These are phyloP conservation scores for Allomyces macrogynus DNA, from an alignment of 192 early-diverging fungal species.

Conservation along the genomic window DNA sequence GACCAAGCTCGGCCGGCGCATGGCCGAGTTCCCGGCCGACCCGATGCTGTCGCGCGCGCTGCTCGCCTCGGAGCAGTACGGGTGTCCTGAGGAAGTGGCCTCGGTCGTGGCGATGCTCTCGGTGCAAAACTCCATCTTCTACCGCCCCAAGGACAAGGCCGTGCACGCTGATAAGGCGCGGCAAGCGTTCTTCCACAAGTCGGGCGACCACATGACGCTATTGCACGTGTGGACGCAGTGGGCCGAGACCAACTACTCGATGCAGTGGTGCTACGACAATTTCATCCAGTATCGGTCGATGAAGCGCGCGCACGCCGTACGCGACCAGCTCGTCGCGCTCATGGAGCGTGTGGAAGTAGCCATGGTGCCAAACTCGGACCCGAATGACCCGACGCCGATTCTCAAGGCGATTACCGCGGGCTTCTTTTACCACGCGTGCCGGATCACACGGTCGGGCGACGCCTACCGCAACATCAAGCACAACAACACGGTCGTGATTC, in stretches of 20 bases:
- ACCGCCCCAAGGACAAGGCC: constrained; percentile 79
- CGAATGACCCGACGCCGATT: constrained; percentile 64
- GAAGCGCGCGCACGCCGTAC: constrained; percentile 70
- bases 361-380: constrained; percentile 60
- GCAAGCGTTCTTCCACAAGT: constrained; percentile 67
- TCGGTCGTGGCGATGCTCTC: constrained; percentile 88
- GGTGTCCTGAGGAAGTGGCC: constrained; percentile 77
- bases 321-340: constrained; percentile 79
- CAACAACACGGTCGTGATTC: constrained; percentile 73
- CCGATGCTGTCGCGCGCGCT: constrained; percentile 86
- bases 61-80: constrained; percentile 76
- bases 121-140: constrained; percentile 58
- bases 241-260: constrained; percentile 73
- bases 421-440: constrained; percentile 86
- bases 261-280: constrained; percentile 94
- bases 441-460: constrained; percentile 68
- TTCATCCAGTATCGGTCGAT: constrained; percentile 84
- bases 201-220: constrained; percentile 85
- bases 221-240: constrained; percentile 84
- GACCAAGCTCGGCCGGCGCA: constrained; percentile 85
- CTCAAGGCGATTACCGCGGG: constrained; percentile 84
- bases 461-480: constrained; percentile 80
- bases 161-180: constrained; percentile 83
- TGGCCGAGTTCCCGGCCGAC: constrained; percentile 97
- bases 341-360: constrained; percentile 83